These are phyloP conservation scores for Lachancea meyersii DNA, from an alignment of 805 yeast genomes.

Conservation along the genomic window DNA sequence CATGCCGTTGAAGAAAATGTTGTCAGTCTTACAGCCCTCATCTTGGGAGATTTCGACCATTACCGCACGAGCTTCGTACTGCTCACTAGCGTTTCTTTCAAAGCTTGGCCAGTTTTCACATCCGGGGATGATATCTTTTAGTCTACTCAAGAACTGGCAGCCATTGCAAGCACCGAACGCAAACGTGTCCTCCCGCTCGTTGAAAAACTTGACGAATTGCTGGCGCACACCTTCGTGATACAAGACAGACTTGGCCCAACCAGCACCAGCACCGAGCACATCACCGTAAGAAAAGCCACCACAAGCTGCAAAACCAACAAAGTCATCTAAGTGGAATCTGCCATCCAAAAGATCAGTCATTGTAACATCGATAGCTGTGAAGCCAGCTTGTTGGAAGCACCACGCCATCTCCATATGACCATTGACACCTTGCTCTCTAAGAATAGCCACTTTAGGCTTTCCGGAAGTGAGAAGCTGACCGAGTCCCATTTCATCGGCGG, in stretches of 20 bases:
- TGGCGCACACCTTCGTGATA: slow-evolving; percentile 70
- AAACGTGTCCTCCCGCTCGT: slow-evolving; percentile 82
- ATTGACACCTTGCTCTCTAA: slow-evolving; percentile 98
- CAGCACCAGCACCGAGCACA: slow-evolving; percentile 96
- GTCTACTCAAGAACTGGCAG: slow-evolving; percentile 88
- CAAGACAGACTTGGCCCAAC: slow-evolving; percentile 96
- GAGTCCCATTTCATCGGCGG: slow-evolving; percentile 43
- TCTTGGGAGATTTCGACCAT: slow-evolving; percentile 74
- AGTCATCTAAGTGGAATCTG: slow-evolving; percentile 61
- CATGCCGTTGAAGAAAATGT: slow-evolving; percentile 83
- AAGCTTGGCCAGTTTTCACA: slow-evolving; percentile 89
- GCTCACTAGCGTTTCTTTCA: slow-evolving; percentile 86
- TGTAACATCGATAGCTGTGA: slow-evolving; percentile 89
- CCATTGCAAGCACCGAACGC: slow-evolving; percentile 99
- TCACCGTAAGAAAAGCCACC: slow-evolving; percentile 99
- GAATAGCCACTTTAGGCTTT: slow-evolving; percentile 86
- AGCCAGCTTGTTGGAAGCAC: slow-evolving; percentile 92
- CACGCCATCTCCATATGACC: slow-evolving; percentile 99
- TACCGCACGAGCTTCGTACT: slow-evolving; percentile 90
- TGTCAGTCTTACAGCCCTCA: slow-evolving; percentile 39
- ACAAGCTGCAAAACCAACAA: slow-evolving; percentile 94
- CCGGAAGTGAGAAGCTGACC: slow-evolving; percentile 18
- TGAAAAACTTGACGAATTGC: slow-evolving; percentile 77
- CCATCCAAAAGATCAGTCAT: slow-evolving; percentile 88
- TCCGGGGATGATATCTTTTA: slow-evolving; percentile 81